Base-by-base conservation (phyloP, 371 early-diverging fungal species). In the Rhizopus microsporus region DNA sequence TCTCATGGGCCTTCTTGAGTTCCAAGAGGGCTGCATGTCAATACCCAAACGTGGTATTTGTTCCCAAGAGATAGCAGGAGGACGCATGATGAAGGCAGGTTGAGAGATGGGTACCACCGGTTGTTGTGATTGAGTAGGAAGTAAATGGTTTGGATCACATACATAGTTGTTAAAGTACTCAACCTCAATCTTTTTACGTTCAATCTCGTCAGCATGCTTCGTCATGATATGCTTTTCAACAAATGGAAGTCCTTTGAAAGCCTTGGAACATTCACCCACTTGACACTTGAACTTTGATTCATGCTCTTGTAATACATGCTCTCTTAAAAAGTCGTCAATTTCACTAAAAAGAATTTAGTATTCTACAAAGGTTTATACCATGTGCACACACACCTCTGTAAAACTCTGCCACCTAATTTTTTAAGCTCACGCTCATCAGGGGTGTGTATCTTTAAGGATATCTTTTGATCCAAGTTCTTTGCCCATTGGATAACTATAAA, bases 211-310 rank as follows among this genome's bases (percentile, higher is more conserved):
- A 3, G 86, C 80, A 64, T 98, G 98, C 72, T 96, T 98, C 47
- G 82, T 72, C 45, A 83, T 61, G 57, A 98, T 88, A 66, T 98
- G 98, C 72, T 96, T 97, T 67, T 86, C 86, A 10, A 96, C 94
- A 84, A 91, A 98, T 60, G 92, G 93, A 47, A 88, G 86, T 10
- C 95, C 97, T 62, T 93, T 89, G 83, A 98, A 98, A 45, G 95
- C 90, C 80, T 98, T 98, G 9, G 82, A 81, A 73, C 98, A 98
- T 38, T 73, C 75, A 1, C 65, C 68, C 17, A 91, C 80, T 63
- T 74, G 84, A 73, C 98, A 98, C 54, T 95, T 87, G 82, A 76
- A 96, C 71, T 93, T 93, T 52, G 89, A 87, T 38, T 82, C 89
- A n/a, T 83, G 84, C 50, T 89, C 92, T 54, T 89, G 88, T 23